Conservation (phyloP, 352 stramenopile genomes). For the Globisporangium mamillatum region DNA sequence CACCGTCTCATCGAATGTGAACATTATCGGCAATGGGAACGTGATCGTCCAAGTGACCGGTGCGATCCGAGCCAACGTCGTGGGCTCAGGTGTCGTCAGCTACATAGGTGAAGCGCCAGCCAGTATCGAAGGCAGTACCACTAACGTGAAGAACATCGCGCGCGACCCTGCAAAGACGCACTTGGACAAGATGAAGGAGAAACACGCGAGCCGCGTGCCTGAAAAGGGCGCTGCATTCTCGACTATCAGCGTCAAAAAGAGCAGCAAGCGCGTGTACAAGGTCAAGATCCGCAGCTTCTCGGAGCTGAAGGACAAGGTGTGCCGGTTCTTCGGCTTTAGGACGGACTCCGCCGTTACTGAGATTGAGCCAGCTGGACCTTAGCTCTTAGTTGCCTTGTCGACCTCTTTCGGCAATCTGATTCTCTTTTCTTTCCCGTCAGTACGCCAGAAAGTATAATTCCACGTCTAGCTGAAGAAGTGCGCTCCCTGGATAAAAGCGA, state of each 20-base stretch:
- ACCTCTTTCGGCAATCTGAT: not conserved
- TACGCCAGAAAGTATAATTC: too few species aligned
- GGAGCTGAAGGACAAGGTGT: not conserved
- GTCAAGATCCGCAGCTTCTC: conserved; percentile 9
- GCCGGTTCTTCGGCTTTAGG: conserved; percentile 6
- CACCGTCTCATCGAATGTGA: not conserved
- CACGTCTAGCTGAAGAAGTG: too few species aligned
- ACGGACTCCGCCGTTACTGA: not conserved
- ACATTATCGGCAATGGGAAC: conserved; percentile 13
- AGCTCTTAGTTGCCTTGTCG: not conserved
- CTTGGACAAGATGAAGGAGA: not conserved
- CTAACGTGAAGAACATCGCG: not conserved
- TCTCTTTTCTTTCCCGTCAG: not conserved
- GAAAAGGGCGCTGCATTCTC: not conserved
- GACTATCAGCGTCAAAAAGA: not conserved
- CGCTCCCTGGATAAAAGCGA: too few species aligned
- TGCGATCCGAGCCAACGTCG: not conserved
- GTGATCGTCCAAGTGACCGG: conserved; percentile 11
- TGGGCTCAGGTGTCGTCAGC: conserved; percentile 12
- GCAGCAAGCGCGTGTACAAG: not conserved
- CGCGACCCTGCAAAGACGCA: not conserved
- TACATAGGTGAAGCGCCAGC: conserved; percentile 16
- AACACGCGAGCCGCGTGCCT: not conserved
- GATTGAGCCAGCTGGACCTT: not conserved
- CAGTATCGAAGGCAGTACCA: not conserved